Base-by-base conservation (phyloP, 2,329 filamentous ascomycete genomes). In the Trichothecium sympodiale region DNA sequence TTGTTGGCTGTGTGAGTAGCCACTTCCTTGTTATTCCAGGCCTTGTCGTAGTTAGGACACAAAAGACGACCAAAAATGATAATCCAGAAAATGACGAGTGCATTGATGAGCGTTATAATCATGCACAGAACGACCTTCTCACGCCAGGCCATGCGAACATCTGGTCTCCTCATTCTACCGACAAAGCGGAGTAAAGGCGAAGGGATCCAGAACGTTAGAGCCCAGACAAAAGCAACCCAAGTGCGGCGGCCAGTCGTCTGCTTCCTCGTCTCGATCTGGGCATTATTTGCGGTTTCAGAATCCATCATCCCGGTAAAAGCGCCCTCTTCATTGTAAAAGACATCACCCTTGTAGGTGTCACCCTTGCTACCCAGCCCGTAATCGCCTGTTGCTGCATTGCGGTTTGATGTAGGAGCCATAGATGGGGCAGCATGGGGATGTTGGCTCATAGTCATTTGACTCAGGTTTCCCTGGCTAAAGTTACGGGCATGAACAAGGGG, bases 81-180 rank as follows among this genome's bases (percentile, higher is more conserved):
- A 48, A 98, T 95, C 73, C 86, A 94, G 62, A 98, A 98, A 39
- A 95, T 69, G 41, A 98, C 74, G 18, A 74, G 52, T 28, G 55
- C 86, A 59, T 98, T 98, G 46, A 94, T 60, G 10, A 98, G 49
- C 20, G 83, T 54, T 46, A 98, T 96, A 35, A 94, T 49, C 39
- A 83, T 65, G 32, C 88, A 77, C 9, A 98, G 65, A 0, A 91
- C 81, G 9, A 98, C 35, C 60, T 98, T 98, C 53, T 98, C 91
- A 58, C 91, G 76, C 91, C 91, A 98, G 0, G 91, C 91, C 76
- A 95, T 83, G 17, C 91, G 83, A 8, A 98, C 86, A 60, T 98
- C 91, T 2, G 88, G 91, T 37, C 91, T 80, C 62, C 94, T 93
- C 91, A 98, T 98, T 16, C 89, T 83, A 23, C 91, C 91, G 39